Percentiles rank a stretch among this genome's conserved stretches.
Evolutionary conservation across 257 asterid species (phyloP).

Genomic region (Lavandula angustifolia): DNA sequence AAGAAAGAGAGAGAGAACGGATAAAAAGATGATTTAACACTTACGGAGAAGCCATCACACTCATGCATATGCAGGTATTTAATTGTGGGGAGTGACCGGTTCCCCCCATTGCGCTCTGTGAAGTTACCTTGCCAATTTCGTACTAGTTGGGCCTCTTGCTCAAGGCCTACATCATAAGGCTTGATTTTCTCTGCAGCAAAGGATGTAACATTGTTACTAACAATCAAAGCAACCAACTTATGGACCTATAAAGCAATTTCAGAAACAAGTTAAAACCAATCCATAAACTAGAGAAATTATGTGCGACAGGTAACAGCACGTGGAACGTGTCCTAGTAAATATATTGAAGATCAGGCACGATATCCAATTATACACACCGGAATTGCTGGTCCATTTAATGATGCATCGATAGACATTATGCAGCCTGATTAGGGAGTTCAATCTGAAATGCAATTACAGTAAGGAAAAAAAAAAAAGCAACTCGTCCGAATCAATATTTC

Average conservation of each 20-base stretch:
- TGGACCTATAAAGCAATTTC: slow-evolving; percentile 28
- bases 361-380: too few species aligned
- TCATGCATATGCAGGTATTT: slow-evolving; percentile 86
- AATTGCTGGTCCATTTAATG: too few species aligned
- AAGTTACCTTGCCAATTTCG: slow-evolving; percentile 70
- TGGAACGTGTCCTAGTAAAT: too few species aligned
- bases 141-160: slow-evolving; percentile 86
- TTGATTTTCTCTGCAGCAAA: slow-evolving; percentile 82
- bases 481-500: too few species aligned
- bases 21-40: slow-evolving; percentile 27
- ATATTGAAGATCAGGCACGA: too few species aligned
- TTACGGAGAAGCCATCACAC: slow-evolving; percentile 87
- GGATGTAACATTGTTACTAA: slow-evolving; percentile 29
- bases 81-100: slow-evolving; percentile 57
- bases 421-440: too few species aligned
- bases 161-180: slow-evolving; percentile 98
- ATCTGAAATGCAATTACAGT: too few species aligned
- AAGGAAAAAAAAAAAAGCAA: too few species aligned
- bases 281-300: slow-evolving; percentile 13
- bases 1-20: background rate
- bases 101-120: slow-evolving; percentile 55
- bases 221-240: slow-evolving; percentile 15
- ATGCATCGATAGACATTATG: too few species aligned
- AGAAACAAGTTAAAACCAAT: slow-evolving; percentile 12
- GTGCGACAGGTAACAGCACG: slow-evolving; percentile 14